Evolutionary conservation across 116 monocot genomes (phyloP), one percentile per base, ranked within the genome.

Genomic region (Zostera marina): DNA sequence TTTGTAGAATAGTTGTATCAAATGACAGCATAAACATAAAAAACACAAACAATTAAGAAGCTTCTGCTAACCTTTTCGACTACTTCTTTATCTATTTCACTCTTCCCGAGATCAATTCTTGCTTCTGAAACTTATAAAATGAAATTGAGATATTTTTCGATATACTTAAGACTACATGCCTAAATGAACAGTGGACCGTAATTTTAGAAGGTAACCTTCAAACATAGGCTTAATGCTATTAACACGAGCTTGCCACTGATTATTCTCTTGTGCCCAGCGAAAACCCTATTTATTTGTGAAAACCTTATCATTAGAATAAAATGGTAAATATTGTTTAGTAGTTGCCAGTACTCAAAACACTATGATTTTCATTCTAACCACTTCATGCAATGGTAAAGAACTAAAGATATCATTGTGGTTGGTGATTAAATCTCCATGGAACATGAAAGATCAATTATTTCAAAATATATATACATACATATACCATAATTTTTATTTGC

Each of bases 221-320:
- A 99, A 99, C 9, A 81, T 15, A 60, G 87, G 77, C 60, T 77
- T 99, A 49, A 99, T 90, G 32, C 91, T 91, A 47, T 87, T 67
- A 71, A 66, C 83, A 68, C 98, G 72, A 75, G 81, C 98, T 25
- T 91, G 90, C 90, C 90, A 99, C 53, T 80, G 72, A 54, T 91
- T 72, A 48, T 87, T 86, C 41, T 99, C 83, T 32, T 90, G 16
- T 11, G 98, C 91, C 98, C 98, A 99, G 25, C 63, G 73, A 70
- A 99, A 99, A 7, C 91, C 86, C 98, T 90, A 74, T 2, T 58
- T 24, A 52, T 11, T 4, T 40, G 23, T 42, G 15, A 39, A 9
- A 24, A 26, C 32, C 9, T 40, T 20, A 12, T 1, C 10, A 32
- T 63, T 7, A 23, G 9, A 16, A 63, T 15, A n/a, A 49, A 41